These are phyloP conservation scores for Aspergillus sp. DNA, from an alignment of 2,329 filamentous ascomycete species.

Conservation along the genomic window DNA sequence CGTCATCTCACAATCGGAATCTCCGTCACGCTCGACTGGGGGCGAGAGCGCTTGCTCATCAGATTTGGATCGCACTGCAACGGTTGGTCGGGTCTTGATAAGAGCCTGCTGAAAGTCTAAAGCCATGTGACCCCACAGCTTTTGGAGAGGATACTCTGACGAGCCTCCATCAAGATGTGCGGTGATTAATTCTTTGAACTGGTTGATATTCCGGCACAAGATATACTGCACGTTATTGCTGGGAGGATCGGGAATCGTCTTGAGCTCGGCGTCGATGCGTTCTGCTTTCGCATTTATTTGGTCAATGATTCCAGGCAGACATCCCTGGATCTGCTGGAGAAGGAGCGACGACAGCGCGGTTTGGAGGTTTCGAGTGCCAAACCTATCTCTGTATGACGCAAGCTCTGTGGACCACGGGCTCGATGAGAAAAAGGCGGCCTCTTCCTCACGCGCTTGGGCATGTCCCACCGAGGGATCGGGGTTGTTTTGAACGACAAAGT, in stretches of 20 bases:
- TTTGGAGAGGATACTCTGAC: slow-evolving; percentile 41
- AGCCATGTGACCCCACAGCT: slow-evolving; percentile 46
- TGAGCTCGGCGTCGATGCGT: slow-evolving; percentile 56
- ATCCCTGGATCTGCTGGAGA: slow-evolving; percentile 46
- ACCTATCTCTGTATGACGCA: slow-evolving; percentile 40
- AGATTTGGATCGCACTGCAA: slow-evolving; percentile 26
- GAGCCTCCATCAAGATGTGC: slow-evolving; percentile 54
- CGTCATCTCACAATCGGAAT: slow-evolving; percentile 30
- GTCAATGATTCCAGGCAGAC: slow-evolving; percentile 33
- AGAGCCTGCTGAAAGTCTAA: slow-evolving; percentile 52
- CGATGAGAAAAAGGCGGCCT: slow-evolving; percentile 51
- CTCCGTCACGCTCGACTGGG: slow-evolving; percentile 18
- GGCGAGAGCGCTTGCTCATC: slow-evolving; percentile 36
- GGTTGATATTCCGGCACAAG: slow-evolving; percentile 59
- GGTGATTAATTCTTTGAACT: slow-evolving; percentile 57
- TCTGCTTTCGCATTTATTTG: slow-evolving; percentile 50
- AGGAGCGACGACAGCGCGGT: slow-evolving; percentile 49
- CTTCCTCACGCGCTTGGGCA: slow-evolving; percentile 47
- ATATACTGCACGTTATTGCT: slow-evolving; percentile 63
- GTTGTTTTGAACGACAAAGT: slow-evolving; percentile 70
- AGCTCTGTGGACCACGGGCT: slow-evolving; percentile 50
- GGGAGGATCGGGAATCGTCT: slow-evolving; percentile 65
- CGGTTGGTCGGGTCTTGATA: slow-evolving; percentile 44
- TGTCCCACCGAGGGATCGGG: slow-evolving; percentile 47
- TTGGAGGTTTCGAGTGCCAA: slow-evolving; percentile 55